A percentile compares a stretch with the other conserved stretches of the same genome.
These are phyloP conservation scores for Esteya vermicola DNA, from an alignment of 2,329 filamentous ascomycete genomes.

Conservation along the genomic window DNA sequence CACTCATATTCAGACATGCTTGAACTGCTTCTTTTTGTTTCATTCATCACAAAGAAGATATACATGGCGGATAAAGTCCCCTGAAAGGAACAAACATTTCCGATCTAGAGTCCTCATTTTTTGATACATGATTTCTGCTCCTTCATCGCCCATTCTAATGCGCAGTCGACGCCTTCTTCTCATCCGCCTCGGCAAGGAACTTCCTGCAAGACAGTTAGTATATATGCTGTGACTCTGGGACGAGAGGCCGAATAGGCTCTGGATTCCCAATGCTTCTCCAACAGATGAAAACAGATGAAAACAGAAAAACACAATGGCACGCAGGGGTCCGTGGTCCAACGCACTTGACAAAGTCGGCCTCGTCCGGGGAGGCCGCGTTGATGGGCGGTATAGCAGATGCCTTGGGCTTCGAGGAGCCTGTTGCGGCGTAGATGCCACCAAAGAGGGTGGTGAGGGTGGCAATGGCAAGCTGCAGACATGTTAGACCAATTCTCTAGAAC, in stretches of 20 bases:
- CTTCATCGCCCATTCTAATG: constrained; percentile 4
- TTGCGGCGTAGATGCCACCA: constrained; percentile 29
- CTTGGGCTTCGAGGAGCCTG: constrained; percentile 30
- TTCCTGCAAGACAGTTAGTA: constrained; percentile 20
- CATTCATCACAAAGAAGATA: constrained; percentile 3
- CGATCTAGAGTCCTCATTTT: background rate
- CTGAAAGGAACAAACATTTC: background rate
- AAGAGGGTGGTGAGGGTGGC: constrained; percentile 37
- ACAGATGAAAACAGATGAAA: background rate
- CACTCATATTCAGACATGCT: background rate
- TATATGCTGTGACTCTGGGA: background rate
- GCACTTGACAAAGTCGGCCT: constrained; percentile 53
- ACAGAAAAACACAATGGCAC: background rate
- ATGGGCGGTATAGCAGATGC: constrained; percentile 37
- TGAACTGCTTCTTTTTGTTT: background rate
- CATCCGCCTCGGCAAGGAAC: constrained; percentile 28
- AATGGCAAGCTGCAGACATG: constrained; percentile 37
- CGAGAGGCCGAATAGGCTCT: too few relatives aligned
- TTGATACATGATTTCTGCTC: background rate
- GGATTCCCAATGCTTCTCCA: too few relatives aligned
- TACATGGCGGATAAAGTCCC: background rate
- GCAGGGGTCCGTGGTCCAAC: constrained; percentile 10
- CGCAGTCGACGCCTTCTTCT: constrained; percentile 21
- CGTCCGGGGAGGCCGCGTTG: constrained; percentile 47
- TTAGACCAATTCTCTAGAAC: too few relatives aligned